phyloP scores from a whole-genome alignment of 108 stramenopile genomes.

The Hondaea fermentalgiana region DNA sequence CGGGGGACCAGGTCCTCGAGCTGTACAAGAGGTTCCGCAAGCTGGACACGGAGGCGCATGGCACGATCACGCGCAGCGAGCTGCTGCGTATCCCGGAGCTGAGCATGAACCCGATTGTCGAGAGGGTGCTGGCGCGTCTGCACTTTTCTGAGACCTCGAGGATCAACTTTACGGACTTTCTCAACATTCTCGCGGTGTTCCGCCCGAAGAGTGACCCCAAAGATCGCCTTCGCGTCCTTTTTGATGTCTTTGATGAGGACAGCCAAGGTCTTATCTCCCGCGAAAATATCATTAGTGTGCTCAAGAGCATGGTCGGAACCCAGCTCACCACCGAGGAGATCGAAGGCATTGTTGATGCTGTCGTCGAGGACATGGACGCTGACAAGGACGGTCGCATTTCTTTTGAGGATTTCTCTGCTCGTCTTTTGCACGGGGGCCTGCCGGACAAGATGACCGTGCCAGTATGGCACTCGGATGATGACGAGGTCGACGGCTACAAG shows the following conservation, averaged over 20 bases:
- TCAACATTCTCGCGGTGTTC: not conserved
- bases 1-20: constrained; percentile 6
- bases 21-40: not conserved
- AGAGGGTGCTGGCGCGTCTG: not conserved
- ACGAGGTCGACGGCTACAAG: not conserved
- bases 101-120: not conserved
- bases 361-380: not conserved
- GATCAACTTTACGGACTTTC: constrained; percentile 13
- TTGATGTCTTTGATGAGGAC: constrained; percentile 12
- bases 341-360: not conserved
- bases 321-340: not conserved
- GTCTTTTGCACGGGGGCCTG: not conserved
- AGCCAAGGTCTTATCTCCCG: not conserved
- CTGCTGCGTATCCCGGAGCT: constrained; percentile 12
- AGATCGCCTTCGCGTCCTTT: not conserved
- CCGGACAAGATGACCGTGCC: not conserved
- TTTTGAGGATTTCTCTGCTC: not conserved
- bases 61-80: not conserved
- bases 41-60: not conserved
- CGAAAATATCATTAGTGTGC: not conserved
- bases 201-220: not conserved
- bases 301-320: not conserved
- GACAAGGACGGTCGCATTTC: not conserved
- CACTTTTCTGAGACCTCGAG: not conserved
- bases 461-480: not conserved